phyloP scores from a whole-genome alignment of 169 alveolate species.

The Theileria orientalis region DNA sequence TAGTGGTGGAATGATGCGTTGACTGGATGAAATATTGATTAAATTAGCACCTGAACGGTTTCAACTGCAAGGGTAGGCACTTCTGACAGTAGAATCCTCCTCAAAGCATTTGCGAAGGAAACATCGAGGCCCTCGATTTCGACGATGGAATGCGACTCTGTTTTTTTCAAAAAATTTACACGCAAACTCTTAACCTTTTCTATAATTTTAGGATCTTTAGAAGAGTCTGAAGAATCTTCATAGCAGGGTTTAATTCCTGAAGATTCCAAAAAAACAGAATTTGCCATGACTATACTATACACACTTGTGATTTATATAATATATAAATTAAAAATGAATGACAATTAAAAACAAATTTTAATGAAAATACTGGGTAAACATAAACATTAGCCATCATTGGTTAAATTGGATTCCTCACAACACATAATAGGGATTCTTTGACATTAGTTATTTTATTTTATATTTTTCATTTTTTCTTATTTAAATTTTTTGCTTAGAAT shows the following conservation, averaged over 20 bases:
- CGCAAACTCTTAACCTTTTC: conserved; percentile 57
- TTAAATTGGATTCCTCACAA: too few species aligned
- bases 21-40: too few species aligned
- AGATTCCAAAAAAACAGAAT: conserved; percentile 47
- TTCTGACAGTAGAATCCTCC: conserved; percentile 94
- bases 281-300: conserved; percentile 16
- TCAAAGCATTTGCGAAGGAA: conserved; percentile 92
- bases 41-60: conserved; percentile 81
- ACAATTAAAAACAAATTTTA: background rate
- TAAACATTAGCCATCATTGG: too few species aligned
- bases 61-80: conserved; percentile 96
- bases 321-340: background rate
- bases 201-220: conserved; percentile 18
- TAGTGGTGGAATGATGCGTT: background rate
- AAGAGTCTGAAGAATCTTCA: conserved; percentile 18
- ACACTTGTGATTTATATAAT: background rate
- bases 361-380: background rate
- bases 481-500: too few species aligned
- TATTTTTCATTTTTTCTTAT: too few species aligned
- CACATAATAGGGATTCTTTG: too few species aligned
- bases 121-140: conserved; percentile 88
- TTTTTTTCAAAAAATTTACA: conserved; percentile 65
- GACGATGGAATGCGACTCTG: conserved; percentile 60
- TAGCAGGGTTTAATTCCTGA: conserved; percentile 57
- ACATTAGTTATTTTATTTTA: too few species aligned